These are phyloP conservation scores for Pestalotiopsis sp. DNA, from an alignment of 2,329 filamentous ascomycete genomes.

Conservation along the genomic window DNA sequence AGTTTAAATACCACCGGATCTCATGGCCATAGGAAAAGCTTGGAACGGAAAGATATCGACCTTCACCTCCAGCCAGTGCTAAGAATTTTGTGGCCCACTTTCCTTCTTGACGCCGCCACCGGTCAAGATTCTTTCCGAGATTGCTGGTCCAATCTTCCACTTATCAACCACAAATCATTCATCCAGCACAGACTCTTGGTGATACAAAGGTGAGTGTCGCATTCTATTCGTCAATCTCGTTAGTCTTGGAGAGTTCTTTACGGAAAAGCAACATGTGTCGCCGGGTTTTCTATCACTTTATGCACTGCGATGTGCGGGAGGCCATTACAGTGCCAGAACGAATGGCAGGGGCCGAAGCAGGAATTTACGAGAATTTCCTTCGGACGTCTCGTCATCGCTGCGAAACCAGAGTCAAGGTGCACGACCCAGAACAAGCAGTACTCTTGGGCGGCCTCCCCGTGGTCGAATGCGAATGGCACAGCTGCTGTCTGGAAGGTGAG, in stretches of 20 bases:
- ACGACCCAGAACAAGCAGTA: neutral
- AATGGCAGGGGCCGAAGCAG: neutral
- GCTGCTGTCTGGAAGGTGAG: slow-evolving; percentile 21
- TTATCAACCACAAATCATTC: neutral
- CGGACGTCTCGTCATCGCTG: slow-evolving; percentile 25
- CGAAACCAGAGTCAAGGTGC: slow-evolving; percentile 16
- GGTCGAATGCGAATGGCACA: slow-evolving; percentile 25
- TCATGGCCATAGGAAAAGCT: neutral
- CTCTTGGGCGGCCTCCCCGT: neutral
- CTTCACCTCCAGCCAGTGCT: neutral
- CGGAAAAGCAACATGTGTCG: slow-evolving; percentile 26
- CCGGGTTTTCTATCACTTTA: slow-evolving; percentile 23
- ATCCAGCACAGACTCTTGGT: neutral
- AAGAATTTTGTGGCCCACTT: neutral
- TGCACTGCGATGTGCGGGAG: slow-evolving; percentile 30
- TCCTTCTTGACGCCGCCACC: neutral
- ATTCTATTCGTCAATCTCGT: neutral
- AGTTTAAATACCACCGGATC: neutral
- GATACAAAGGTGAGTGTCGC: neutral
- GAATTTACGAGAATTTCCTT: slow-evolving; percentile 22
- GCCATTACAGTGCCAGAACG: slow-evolving; percentile 21
- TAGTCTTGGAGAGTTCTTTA: neutral
- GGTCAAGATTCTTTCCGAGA: neutral
- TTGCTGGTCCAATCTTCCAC: neutral
- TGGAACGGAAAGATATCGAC: neutral